Evolutionary conservation across 2,329 filamentous ascomycete species (phyloP), one percentile per base, ranked within the genome.

Genomic region (Tolypocladium capitatum): DNA sequence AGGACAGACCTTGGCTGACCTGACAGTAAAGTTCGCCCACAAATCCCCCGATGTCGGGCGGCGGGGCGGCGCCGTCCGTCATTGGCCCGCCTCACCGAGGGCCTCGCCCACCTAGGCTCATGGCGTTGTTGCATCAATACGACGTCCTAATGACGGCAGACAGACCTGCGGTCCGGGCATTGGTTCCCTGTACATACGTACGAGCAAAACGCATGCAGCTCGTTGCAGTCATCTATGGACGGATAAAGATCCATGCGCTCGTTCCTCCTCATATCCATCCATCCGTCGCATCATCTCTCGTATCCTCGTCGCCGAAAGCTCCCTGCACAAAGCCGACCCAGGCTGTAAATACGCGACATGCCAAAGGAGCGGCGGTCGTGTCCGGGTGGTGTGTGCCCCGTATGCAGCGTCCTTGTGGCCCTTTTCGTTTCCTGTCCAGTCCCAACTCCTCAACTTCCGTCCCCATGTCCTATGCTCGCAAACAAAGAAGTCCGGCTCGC

Each of bases 41-140:
- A n/a, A n/a, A n/a, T n/a, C n/a, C 24, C 24, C 27, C 46, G 48
- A 48, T 38, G 41, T 51, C 49, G 49, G 49, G 33, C 44, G 34
- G 49, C 35, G 47, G 35, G 35, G 18, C 45, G 3, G 14, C 24
- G 24, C 11, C n/a, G 11, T 21, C 14, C 21, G 20, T 21, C 36
- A 27, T 27, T 40, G 36, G 36, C 36, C 21, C 35, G 35, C 21
- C 14, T 40, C 36, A 27, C 38, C 38, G 38, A n/a, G n/a, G 10
- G 21, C 14, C 14, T 41, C 38, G n/a, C n/a, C n/a, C n/a, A n/a
- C n/a, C n/a, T n/a, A n/a, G n/a, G n/a, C n/a, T n/a, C n/a, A n/a
- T n/a, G n/a, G n/a, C n/a, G n/a, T n/a, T n/a, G n/a, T n/a, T n/a
- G n/a, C n/a, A n/a, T n/a, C n/a, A n/a, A 35, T n/a, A 13, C 11